A percentile compares a stretch with the other conserved stretches of the same genome.
Evolutionary conservation across 1,284 basidiomycete species (phyloP).

Genomic region (Boletus semigastroideus): DNA sequence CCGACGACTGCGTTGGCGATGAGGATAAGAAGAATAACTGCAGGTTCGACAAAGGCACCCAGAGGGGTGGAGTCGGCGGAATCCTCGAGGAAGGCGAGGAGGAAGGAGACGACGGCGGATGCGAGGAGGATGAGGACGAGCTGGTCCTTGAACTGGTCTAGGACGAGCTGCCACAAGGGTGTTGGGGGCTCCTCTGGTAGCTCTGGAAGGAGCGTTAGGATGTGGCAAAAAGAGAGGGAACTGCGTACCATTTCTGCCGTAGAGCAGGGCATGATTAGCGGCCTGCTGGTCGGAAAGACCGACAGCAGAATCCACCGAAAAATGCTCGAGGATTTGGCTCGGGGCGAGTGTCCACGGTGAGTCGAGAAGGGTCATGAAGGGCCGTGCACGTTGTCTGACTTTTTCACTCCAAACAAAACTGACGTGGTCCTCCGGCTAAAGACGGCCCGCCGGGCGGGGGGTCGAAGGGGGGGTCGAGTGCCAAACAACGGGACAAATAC

Average conservation of each 20-base stretch:
- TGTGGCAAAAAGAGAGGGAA: not conserved
- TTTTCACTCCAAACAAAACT: not conserved
- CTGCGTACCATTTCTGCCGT: slow-evolving; percentile 81
- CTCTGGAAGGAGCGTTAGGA: slow-evolving; percentile 45
- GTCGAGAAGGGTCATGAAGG: slow-evolving; percentile 47
- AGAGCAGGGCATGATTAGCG: slow-evolving; percentile 70
- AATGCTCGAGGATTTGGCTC: slow-evolving; percentile 64
- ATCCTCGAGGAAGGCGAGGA: slow-evolving; percentile 84
- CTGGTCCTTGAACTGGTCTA: slow-evolving; percentile 98
- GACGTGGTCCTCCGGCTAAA: slow-evolving; percentile 8
- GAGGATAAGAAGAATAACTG: slow-evolving; percentile 91
- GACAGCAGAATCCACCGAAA: slow-evolving; percentile 50
- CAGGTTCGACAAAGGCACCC: slow-evolving; percentile 88
- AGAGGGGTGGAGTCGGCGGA: slow-evolving; percentile 63
- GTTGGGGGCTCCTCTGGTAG: slow-evolving; percentile 89
- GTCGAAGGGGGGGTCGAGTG: slow-evolving; percentile 17
- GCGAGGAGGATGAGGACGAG: slow-evolving; percentile 92
- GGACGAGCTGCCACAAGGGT: slow-evolving; percentile 89
- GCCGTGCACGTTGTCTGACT: not conserved
- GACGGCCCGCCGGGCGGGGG: slow-evolving; percentile 19
- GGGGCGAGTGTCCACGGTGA: slow-evolving; percentile 69
- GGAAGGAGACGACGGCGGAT: slow-evolving; percentile 88
- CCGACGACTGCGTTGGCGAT: slow-evolving; percentile 93
- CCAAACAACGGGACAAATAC: slow-evolving; percentile 28
- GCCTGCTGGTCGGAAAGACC: slow-evolving; percentile 66